A percentile compares a stretch with the other conserved stretches of the same genome.
phyloP scores from a whole-genome alignment of 495 filamentous ascomycete genomes.

The Tuber microsphaerosporum region DNA sequence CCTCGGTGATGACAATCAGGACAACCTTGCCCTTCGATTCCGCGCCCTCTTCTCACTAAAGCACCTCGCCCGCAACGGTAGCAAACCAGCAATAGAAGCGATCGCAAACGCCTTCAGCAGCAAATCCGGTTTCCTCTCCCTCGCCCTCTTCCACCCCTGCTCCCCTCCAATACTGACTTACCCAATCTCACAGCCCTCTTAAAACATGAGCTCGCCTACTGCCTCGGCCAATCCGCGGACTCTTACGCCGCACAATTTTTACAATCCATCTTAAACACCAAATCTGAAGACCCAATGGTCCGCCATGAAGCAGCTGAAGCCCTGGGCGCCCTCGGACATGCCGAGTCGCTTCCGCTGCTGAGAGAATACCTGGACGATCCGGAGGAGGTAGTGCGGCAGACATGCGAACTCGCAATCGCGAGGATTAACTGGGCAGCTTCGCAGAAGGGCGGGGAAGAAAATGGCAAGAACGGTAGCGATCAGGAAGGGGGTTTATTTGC shows the following conservation, averaged over 20 bases:
- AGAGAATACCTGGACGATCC: slow-evolving; percentile 61
- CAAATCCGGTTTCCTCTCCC: slow-evolving; percentile 52
- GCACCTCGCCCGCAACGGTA: slow-evolving; percentile 68
- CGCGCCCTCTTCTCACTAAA: slow-evolving; percentile 97
- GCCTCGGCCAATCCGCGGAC: slow-evolving; percentile 82
- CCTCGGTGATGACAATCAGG: slow-evolving; percentile 64
- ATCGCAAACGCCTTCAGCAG: slow-evolving; percentile 85
- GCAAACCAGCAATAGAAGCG: slow-evolving; percentile 72
- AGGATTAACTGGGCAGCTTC: slow-evolving; percentile 89
- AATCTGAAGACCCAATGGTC: slow-evolving; percentile 82
- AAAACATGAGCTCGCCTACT: slow-evolving; percentile 93
- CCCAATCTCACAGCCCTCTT: slow-evolving; percentile 32
- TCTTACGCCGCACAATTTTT: slow-evolving; percentile 65
- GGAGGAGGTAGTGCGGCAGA: slow-evolving; percentile 76
- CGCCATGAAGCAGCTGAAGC: slow-evolving; percentile 96
- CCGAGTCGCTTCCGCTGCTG: slow-evolving; percentile 62
- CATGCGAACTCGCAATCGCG: slow-evolving; percentile 91
- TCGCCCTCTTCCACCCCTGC: neutral
- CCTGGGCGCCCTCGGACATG: slow-evolving; percentile 76
- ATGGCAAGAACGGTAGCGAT: slow-evolving; percentile 59
- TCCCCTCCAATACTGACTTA: neutral
- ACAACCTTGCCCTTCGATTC: slow-evolving; percentile 81
- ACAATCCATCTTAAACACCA: slow-evolving; percentile 67
- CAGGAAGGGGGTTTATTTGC: slow-evolving; percentile 46
- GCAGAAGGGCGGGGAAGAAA: slow-evolving; percentile 60